Base-by-base conservation (phyloP, 805 yeast species). In the Starmerella khaoyaiensis region DNA sequence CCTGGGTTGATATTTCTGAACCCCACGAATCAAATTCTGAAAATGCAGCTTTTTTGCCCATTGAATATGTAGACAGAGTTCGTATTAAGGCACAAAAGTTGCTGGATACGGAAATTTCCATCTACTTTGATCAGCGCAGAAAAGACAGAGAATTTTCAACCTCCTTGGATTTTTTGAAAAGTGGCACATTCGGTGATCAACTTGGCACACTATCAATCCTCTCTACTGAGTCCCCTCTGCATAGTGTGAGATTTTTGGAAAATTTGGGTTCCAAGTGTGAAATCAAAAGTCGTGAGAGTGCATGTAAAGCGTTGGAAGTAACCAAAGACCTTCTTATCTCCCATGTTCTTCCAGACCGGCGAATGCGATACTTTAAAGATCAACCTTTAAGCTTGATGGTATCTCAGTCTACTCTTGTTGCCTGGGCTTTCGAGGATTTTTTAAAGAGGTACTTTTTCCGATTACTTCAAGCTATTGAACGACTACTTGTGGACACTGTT, bases 111-210 rank as follows among this genome's bases (percentile, higher is more conserved):
- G 97, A 90, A 42, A 83, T 82, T 57, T 67, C 69, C 40, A 52
- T 65, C 0, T 87, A 80, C 56, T 43, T 93, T 78, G 55, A 77
- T 77, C 55, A 71, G 79, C 38, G 74, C 74, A 46, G 71, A 76
- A 39, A 74, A 78, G 27, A 79, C 93, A 5, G 95, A 80, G 63
- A 81, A 66, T 87, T 87, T 58, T 72, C 83, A 66, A 71, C 87
- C 1, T 49, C 52, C 1, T 29, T 49, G 15, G 93, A 87, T 59
- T 78, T 90, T 49, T 69, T 90, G 52, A 68, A 84, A 5, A 78
- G 74, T 48, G 98, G 98, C 80, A 90, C 98, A 0, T 67, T 87
- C 50, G 78, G 75, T 51, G 98, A 90, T 76, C 84, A 90, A 62
- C 80, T 90, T 38, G 81, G 94, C 33, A 95, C 98, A 0, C 68